These are phyloP conservation scores for Coemansia sp. DNA, from an alignment of 192 early-diverging fungal species.

Conservation along the genomic window DNA sequence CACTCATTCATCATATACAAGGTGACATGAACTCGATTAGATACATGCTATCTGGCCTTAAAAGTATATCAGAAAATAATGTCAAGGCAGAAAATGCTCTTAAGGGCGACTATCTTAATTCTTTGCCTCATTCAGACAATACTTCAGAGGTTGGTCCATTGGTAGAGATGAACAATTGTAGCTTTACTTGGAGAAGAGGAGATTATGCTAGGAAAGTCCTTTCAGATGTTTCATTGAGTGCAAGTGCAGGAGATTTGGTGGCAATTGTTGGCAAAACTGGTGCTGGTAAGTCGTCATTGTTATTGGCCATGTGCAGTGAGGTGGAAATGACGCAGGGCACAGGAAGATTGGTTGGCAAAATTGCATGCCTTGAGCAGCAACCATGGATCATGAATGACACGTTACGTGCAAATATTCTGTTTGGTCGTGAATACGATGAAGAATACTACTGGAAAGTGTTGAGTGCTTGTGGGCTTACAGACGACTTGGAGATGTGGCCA, in stretches of 20 bases:
- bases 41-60: neutral
- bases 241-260: slow-evolving; percentile 51
- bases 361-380: slow-evolving; percentile 37
- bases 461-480: slow-evolving; percentile 63
- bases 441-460: slow-evolving; percentile 64
- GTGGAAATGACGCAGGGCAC: slow-evolving; percentile 40
- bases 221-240: slow-evolving; percentile 12
- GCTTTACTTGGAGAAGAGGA: slow-evolving; percentile 19
- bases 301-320: slow-evolving; percentile 64
- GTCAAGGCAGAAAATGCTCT: slow-evolving; percentile 16
- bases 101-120: slow-evolving; percentile 28
- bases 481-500: slow-evolving; percentile 67
- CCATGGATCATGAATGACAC: slow-evolving; percentile 57
- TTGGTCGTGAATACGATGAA: slow-evolving; percentile 69
- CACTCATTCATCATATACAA: neutral
- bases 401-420: slow-evolving; percentile 81
- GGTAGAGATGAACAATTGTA: slow-evolving; percentile 19
- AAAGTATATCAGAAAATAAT: slow-evolving; percentile 8
- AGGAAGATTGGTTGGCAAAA: slow-evolving; percentile 23
- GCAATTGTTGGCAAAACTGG: slow-evolving; percentile 66
- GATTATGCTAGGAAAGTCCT: slow-evolving; percentile 5
- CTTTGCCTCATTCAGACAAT: slow-evolving; percentile 7
- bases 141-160: neutral
- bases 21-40: neutral
- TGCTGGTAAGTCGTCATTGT: slow-evolving; percentile 65